Conservation (phyloP, 2,329 filamentous ascomycete species). For the Pseudocercospora crystallina region DNA sequence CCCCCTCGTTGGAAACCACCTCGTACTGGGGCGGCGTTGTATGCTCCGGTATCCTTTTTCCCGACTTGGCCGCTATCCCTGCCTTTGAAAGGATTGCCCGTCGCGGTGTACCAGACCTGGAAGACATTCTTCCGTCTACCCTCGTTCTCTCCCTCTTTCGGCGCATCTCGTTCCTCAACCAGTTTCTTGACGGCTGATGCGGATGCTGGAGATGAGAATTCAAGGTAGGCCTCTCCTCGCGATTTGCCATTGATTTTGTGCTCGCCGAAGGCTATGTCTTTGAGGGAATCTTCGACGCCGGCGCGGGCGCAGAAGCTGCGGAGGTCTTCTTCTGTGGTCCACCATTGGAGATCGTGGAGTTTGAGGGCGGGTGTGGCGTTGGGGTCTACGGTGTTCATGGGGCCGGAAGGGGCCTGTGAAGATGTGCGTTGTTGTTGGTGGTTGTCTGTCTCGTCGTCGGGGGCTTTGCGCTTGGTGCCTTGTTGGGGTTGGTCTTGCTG, state of each 20-base stretch:
- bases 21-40: slow-evolving; percentile 25
- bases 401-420: slow-evolving; percentile 51
- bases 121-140: slow-evolving; percentile 67
- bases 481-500: slow-evolving; percentile 44
- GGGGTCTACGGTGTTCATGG: slow-evolving; percentile 54
- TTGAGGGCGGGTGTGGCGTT: slow-evolving; percentile 71
- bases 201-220: slow-evolving; percentile 79
- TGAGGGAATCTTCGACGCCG: slow-evolving; percentile 79
- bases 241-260: slow-evolving; percentile 99
- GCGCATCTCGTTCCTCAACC: slow-evolving; percentile 57
- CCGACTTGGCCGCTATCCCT: slow-evolving; percentile 41
- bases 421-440: slow-evolving; percentile 12
- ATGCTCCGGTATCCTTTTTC: slow-evolving; percentile 38
- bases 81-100: slow-evolving; percentile 45
- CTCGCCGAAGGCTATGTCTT: slow-evolving; percentile 94
- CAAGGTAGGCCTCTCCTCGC: slow-evolving; percentile 86
- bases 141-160: slow-evolving; percentile 19
- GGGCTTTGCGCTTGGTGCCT: slow-evolving; percentile 63
- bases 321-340: slow-evolving; percentile 93
- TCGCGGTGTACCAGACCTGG: slow-evolving; percentile 49
- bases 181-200: slow-evolving; percentile 81
- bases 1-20: slow-evolving; percentile 40
- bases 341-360: slow-evolving; percentile 91
- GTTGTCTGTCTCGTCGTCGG: slow-evolving; percentile 47
- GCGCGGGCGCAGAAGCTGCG: slow-evolving; percentile 72